Percentiles rank a stretch among this genome's conserved stretches.
Conservation (phyloP, 2,329 filamentous ascomycete genomes). For the Zasmidium angulare region DNA sequence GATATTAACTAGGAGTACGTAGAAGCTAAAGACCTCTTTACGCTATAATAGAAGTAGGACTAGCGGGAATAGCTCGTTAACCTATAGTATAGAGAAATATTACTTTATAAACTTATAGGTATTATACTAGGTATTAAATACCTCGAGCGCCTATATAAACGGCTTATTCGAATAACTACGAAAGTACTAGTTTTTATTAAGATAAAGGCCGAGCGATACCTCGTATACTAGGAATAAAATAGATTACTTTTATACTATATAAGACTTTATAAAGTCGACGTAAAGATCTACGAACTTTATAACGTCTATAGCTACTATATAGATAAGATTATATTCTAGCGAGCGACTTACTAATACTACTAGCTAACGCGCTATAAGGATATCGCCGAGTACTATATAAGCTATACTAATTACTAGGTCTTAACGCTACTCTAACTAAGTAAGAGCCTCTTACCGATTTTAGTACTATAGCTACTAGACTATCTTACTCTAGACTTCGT, state of each 20-base stretch:
- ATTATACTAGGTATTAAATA: not conserved
- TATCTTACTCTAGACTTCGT: not conserved
- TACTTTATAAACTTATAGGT: not conserved
- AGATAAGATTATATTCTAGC: not conserved
- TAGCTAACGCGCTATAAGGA: not conserved
- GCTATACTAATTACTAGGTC: not conserved
- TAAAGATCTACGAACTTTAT: not conserved
- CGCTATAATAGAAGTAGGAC: not conserved
- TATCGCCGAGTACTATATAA: not conserved
- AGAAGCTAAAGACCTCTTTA: not conserved
- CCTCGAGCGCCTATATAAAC: not conserved
- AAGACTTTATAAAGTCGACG: not conserved
- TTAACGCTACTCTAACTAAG: not conserved
- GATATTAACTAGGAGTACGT: not conserved
- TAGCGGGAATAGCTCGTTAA: not conserved
- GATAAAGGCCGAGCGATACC: not conserved
- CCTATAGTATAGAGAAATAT: not conserved
- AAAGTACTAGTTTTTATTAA: not conserved
- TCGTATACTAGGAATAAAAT: not conserved
- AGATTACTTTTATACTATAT: not conserved
- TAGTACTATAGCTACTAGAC: not conserved
- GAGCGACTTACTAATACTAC: not conserved
- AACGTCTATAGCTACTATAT: not conserved
- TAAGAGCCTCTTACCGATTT: not conserved
- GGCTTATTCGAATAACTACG: not conserved